These are phyloP conservation scores for Boletus smithii DNA, from an alignment of 1,284 basidiomycete genomes.

Conservation along the genomic window DNA sequence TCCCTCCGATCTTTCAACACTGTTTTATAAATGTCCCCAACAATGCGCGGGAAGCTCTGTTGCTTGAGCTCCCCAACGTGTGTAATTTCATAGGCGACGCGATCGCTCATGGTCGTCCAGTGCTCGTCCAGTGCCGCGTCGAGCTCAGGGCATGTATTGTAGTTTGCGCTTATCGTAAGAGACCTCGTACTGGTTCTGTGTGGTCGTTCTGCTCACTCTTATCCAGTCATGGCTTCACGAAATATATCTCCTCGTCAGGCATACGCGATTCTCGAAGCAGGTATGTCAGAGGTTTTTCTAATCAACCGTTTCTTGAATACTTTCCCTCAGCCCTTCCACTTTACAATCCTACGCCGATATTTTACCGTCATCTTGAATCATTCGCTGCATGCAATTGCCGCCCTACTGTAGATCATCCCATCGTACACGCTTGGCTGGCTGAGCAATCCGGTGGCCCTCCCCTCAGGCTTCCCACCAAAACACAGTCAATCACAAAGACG, in stretches of 20 bases:
- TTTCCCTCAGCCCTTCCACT: conserved; percentile 47
- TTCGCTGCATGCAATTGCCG: conserved; percentile 44
- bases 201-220: conserved; percentile 16
- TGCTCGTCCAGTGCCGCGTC: conserved; percentile 64
- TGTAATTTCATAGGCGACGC: conserved; percentile 45
- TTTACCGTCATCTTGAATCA: conserved; percentile 46
- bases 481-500: conserved; percentile 11
- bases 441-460: conserved; percentile 26
- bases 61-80: conserved; percentile 43
- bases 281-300: conserved; percentile 26
- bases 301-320: not conserved
- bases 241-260: conserved; percentile 37
- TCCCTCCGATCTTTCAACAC: conserved; percentile 36
- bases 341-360: conserved; percentile 49
- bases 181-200: conserved; percentile 8
- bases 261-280: conserved; percentile 40
- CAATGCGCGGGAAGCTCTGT: conserved; percentile 36
- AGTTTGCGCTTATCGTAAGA: conserved; percentile 63
- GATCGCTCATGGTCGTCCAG: conserved; percentile 38
- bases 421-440: conserved; percentile 38
- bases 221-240: conserved; percentile 40
- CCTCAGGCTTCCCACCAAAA: conserved; percentile 13
- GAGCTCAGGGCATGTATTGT: conserved; percentile 55
- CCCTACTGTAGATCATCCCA: conserved; percentile 41
- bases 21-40: conserved; percentile 41